Evolutionary conservation across 305 asterid genomes (phyloP).

Genomic region (Fraxinus paxiana): DNA sequence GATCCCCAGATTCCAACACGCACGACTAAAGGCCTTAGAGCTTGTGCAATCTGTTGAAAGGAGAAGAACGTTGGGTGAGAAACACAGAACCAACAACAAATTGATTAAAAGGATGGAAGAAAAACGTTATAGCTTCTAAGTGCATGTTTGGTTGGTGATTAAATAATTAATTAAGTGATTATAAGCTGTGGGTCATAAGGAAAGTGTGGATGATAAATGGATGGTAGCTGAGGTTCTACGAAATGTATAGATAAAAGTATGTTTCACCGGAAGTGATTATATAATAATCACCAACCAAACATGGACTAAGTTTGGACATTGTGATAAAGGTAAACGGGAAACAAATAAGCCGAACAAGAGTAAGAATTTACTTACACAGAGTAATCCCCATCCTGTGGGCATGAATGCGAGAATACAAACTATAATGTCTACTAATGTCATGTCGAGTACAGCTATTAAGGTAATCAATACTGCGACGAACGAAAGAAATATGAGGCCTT

Average conservation of each 20-base stretch:
- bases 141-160: neutral
- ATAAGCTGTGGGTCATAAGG: neutral
- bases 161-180: neutral
- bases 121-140: neutral
- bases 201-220: neutral
- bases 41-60: conserved; percentile 72
- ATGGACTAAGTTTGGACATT: neutral
- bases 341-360: neutral
- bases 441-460: conserved; percentile 57
- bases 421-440: conserved; percentile 69
- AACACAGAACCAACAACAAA: neutral
- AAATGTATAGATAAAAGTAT: neutral
- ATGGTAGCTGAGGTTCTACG: neutral
- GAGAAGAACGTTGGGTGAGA: neutral
- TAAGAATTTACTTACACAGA: conserved; percentile 47
- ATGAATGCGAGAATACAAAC: conserved; percentile 89
- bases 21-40: conserved; percentile 52
- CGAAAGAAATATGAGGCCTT: conserved; percentile 69
- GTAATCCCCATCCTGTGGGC: conserved; percentile 99
- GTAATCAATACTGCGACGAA: conserved; percentile 53
- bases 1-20: conserved; percentile 67
- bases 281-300: neutral
- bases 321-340: neutral
- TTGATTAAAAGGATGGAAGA: neutral
- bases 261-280: neutral